A percentile compares a stretch with the other conserved stretches of the same genome.
These are phyloP conservation scores for Fraxinus sp. DNA, from an alignment of 305 asterid species.

Conservation along the genomic window DNA sequence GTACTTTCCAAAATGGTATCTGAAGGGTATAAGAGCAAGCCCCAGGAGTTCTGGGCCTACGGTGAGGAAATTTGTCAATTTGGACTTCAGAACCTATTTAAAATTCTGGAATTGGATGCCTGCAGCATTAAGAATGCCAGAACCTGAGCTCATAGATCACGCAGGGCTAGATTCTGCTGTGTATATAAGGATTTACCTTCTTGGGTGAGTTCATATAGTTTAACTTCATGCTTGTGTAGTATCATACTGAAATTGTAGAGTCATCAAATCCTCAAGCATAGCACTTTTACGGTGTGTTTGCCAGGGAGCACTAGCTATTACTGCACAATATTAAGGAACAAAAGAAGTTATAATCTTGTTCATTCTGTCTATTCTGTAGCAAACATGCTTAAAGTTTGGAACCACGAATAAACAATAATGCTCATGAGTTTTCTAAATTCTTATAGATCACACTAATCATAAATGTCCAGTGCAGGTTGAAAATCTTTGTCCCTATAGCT, in stretches of 20 bases:
- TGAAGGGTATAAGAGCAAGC: constrained; percentile 84
- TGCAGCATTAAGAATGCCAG: constrained; percentile 92
- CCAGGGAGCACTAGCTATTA: not conserved
- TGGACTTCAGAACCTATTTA: constrained; percentile 62
- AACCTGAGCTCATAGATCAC: constrained; percentile 85
- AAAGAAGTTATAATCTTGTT: not conserved
- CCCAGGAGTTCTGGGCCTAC: constrained; percentile 64
- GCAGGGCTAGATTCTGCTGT: constrained; percentile 95
- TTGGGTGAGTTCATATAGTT: constrained; percentile 59
- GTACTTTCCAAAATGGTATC: constrained; percentile 94
- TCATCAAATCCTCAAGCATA: not conserved
- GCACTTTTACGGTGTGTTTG: not conserved
- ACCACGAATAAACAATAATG: not conserved
- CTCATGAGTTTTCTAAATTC: not conserved
- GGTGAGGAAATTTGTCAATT: constrained; percentile 60
- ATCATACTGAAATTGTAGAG: not conserved
- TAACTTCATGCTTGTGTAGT: constrained; percentile 2
- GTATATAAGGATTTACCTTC: constrained; percentile 82
- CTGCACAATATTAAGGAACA: not conserved
- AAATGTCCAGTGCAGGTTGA: constrained; percentile 56
- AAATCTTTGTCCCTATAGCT: constrained; percentile 80
- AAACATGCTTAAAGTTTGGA: not conserved
- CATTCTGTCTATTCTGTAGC: not conserved
- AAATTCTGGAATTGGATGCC: constrained; percentile 96
- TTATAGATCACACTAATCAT: not conserved